These are phyloP conservation scores for Nepenthes mirabilis DNA, from an alignment of 148 eudicot species.

Conservation along the genomic window DNA sequence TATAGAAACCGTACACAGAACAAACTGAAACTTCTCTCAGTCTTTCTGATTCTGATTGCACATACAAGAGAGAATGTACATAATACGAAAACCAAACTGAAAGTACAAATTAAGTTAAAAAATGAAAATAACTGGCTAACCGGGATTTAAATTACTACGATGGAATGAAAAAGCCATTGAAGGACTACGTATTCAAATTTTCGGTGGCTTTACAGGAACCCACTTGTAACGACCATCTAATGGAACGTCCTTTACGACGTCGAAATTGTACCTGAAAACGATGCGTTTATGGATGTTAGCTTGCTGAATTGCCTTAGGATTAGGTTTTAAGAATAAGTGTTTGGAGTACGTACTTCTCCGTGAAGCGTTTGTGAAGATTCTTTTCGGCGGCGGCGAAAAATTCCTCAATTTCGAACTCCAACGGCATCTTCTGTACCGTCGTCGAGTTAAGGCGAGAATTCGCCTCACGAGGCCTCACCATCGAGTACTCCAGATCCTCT, in stretches of 20 bases:
- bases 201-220: slow-evolving; percentile 45
- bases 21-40: too few relatives aligned
- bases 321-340: not conserved
- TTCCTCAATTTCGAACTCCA: slow-evolving; percentile 37
- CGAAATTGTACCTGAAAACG: slow-evolving; percentile 62
- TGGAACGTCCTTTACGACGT: slow-evolving; percentile 49
- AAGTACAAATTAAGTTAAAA: too few relatives aligned
- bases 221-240: slow-evolving; percentile 75
- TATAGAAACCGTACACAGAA: too few relatives aligned
- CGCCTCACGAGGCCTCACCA: slow-evolving; percentile 1
- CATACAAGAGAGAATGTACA: too few relatives aligned
- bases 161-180: too few relatives aligned
- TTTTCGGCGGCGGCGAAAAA: slow-evolving; percentile 47
- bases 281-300: not conserved
- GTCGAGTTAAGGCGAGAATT: slow-evolving; percentile 7
- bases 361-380: slow-evolving; percentile 25
- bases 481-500: not conserved
- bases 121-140: too few relatives aligned
- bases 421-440: slow-evolving; percentile 26
- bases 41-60: too few relatives aligned
- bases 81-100: too few relatives aligned
- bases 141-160: too few relatives aligned
- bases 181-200: too few relatives aligned
- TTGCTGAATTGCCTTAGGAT: not conserved
- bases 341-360: slow-evolving; percentile 23